phyloP scores from a whole-genome alignment of 78 protist species.

The Dictyostelium citrinum region DNA sequence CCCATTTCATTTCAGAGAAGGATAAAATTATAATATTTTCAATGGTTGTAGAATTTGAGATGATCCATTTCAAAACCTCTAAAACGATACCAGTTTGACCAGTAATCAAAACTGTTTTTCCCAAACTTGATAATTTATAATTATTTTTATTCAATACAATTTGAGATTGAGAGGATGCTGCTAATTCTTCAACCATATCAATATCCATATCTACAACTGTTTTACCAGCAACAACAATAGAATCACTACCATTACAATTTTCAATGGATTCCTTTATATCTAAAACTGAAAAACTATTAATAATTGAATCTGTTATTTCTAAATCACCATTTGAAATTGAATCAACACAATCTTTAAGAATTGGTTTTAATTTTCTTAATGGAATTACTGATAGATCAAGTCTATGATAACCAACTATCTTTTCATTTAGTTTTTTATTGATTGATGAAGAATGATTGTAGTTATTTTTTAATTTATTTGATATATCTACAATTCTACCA shows the following conservation, averaged over 20 bases:
- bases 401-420: neutral
- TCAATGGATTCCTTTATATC: neutral
- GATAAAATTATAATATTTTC: neutral
- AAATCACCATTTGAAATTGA: neutral
- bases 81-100: neutral
- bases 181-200: neutral
- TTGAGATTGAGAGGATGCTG: neutral
- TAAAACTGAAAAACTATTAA: neutral
- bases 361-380: neutral
- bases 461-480: neutral
- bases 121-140: neutral
- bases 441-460: neutral
- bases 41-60: neutral
- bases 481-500: constrained; percentile 45
- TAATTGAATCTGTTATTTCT: neutral
- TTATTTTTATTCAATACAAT: neutral
- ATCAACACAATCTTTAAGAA: neutral
- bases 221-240: neutral
- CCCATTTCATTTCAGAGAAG: neutral
- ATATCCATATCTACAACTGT: neutral
- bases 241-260: neutral
- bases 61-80: neutral
- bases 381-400: neutral
- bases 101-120: neutral
- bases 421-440: neutral